Percentiles rank a stretch among this genome's conserved stretches.
phyloP scores from a whole-genome alignment of 495 filamentous ascomycete species.

The Penicillium herquei region DNA sequence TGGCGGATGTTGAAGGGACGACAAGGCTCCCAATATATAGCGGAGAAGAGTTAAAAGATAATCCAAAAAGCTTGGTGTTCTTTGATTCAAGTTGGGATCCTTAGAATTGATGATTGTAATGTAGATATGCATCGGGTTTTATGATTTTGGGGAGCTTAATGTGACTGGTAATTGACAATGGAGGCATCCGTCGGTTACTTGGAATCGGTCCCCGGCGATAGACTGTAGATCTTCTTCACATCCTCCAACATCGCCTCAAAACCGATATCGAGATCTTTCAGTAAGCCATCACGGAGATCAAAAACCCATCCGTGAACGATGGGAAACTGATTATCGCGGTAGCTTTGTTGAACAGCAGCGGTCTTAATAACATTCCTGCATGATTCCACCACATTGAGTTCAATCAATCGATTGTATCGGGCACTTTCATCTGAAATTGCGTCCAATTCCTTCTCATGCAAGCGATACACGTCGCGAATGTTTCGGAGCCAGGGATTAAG shows the following conservation, averaged over 20 bases:
- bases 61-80: not conserved
- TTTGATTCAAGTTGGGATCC: not conserved
- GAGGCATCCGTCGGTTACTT: not conserved
- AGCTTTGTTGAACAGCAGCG: constrained; percentile 59
- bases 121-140: not conserved
- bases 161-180: not conserved
- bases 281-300: constrained; percentile 56
- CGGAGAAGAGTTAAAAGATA: not conserved
- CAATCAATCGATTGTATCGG: constrained; percentile 54
- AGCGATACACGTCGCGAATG: constrained; percentile 58
- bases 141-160: not conserved
- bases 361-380: constrained; percentile 60
- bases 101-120: not conserved
- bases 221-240: constrained; percentile 35
- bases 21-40: not conserved
- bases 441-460: constrained; percentile 39
- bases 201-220: constrained; percentile 1
- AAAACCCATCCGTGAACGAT: constrained; percentile 69
- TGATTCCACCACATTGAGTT: constrained; percentile 65
- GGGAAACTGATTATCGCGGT: constrained; percentile 58
- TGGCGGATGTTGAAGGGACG: not conserved
- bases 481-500: constrained; percentile 80
- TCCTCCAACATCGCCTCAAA: constrained; percentile 27
- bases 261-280: constrained; percentile 53
- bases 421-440: constrained; percentile 47